Conservation (phyloP, 805 yeast genomes). For the Metschnikowia shivogae region DNA sequence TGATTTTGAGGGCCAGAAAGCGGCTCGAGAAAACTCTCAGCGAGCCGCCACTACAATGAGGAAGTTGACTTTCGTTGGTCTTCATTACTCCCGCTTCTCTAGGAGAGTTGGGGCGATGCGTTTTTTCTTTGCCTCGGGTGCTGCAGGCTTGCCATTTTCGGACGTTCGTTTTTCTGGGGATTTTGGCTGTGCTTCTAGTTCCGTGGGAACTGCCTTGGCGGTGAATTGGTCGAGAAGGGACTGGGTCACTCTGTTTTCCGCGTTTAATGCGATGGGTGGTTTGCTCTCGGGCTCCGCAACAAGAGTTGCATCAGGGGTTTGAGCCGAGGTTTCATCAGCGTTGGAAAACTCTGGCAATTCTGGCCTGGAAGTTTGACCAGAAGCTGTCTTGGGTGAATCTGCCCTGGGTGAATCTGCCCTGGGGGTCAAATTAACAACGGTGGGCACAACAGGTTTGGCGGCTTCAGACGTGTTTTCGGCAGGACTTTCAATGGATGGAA, state of each 20-base stretch:
- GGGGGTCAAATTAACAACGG: too few species aligned
- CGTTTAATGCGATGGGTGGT: background rate
- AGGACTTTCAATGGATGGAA: too few species aligned
- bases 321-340: too few species aligned
- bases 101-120: constrained; percentile 34
- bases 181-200: too few species aligned
- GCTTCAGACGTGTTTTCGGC: too few species aligned
- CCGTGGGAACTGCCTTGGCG: constrained; percentile 5
- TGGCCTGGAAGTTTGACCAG: too few species aligned
- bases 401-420: too few species aligned
- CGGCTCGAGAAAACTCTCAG: constrained; percentile 44
- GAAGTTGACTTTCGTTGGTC: too few species aligned
- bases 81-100: background rate
- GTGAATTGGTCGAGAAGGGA: constrained; percentile 11
- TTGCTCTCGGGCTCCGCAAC: background rate
- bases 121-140: constrained; percentile 25
- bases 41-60: constrained; percentile 3
- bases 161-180: background rate
- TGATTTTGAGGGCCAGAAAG: constrained; percentile 40
- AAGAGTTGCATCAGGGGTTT: too few species aligned
- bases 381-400: too few species aligned
- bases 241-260: background rate
- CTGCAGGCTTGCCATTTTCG: background rate
- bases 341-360: too few species aligned
- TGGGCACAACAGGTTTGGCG: too few species aligned